Evolutionary conservation across 1,139 yeast species (phyloP).

Genomic region (Saccharomyces uvarum): DNA sequence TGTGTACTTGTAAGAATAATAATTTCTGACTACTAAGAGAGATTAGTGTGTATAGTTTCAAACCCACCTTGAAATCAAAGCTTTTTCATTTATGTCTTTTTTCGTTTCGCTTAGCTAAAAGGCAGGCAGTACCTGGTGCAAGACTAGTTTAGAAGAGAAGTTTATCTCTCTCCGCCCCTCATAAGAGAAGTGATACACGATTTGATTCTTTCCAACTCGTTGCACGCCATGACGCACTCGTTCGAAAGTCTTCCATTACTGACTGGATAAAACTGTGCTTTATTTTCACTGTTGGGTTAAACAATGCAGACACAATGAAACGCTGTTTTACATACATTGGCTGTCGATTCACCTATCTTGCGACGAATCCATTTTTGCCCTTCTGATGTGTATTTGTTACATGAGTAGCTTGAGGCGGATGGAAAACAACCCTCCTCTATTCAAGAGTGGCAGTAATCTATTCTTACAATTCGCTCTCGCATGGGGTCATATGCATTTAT

Average conservation of each 20-base stretch:
- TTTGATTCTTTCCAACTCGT: neutral
- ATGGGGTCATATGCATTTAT: neutral
- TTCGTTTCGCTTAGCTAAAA: neutral
- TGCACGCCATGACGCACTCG: neutral
- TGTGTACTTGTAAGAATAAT: neutral
- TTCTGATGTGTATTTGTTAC: too few relatives aligned
- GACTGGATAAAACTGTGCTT: too few relatives aligned
- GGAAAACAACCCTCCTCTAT: too few relatives aligned
- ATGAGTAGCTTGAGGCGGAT: too few relatives aligned
- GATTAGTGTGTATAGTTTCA: neutral
- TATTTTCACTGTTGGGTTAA: too few relatives aligned
- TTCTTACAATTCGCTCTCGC: too few relatives aligned
- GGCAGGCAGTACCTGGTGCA: neutral
- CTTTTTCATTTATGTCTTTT: neutral
- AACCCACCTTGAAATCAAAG: neutral
- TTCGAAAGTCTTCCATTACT: neutral
- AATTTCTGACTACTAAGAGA: neutral
- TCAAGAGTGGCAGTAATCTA: too few relatives aligned
- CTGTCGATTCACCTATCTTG: too few relatives aligned
- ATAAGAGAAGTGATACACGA: neutral
- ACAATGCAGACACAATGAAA: too few relatives aligned
- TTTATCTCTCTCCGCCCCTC: neutral
- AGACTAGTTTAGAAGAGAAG: neutral
- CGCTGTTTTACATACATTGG: too few relatives aligned
- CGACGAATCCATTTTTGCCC: too few relatives aligned